Percentiles rank a stretch among this genome's conserved stretches.
These are phyloP conservation scores for Talaromyces wortmannii DNA, from an alignment of 495 filamentous ascomycete species.

Conservation along the genomic window DNA sequence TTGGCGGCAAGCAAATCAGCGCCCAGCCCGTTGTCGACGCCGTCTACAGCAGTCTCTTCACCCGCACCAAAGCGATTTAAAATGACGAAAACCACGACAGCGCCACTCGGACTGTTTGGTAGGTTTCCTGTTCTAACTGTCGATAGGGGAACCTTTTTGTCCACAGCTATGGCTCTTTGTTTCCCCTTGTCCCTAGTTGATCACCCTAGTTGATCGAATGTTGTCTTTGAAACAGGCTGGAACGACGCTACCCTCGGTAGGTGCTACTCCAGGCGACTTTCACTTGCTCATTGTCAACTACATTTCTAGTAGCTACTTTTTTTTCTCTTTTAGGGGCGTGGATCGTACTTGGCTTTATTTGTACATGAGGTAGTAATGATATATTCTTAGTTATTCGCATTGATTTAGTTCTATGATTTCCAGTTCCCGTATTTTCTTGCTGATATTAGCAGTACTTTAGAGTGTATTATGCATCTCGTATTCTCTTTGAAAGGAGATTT, in stretches of 20 bases:
- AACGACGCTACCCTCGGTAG: conserved; percentile 2
- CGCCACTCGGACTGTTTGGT: background rate
- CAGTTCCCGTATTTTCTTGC: too few species aligned
- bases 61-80: conserved; percentile 67
- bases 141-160: background rate
- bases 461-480: too few species aligned
- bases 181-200: background rate
- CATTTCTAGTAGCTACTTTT: conserved; percentile 2
- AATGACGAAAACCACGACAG: background rate
- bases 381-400: background rate
- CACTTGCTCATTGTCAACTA: background rate
- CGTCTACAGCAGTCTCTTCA: conserved; percentile 96
- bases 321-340: conserved; percentile 1
- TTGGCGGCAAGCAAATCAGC: conserved; percentile 81
- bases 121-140: conserved; percentile 6
- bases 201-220: background rate
- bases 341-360: background rate
- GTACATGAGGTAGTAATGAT: conserved; percentile 2
- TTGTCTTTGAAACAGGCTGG: conserved; percentile 1
- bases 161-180: background rate
- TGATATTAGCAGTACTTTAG: too few species aligned
- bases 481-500: too few species aligned
- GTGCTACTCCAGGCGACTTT: conserved; percentile 2
- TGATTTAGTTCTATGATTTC: background rate
- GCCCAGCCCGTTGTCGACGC: conserved; percentile 95